These are phyloP conservation scores for Peniophora sp. DNA, from an alignment of 1,284 basidiomycete genomes.

Conservation along the genomic window DNA sequence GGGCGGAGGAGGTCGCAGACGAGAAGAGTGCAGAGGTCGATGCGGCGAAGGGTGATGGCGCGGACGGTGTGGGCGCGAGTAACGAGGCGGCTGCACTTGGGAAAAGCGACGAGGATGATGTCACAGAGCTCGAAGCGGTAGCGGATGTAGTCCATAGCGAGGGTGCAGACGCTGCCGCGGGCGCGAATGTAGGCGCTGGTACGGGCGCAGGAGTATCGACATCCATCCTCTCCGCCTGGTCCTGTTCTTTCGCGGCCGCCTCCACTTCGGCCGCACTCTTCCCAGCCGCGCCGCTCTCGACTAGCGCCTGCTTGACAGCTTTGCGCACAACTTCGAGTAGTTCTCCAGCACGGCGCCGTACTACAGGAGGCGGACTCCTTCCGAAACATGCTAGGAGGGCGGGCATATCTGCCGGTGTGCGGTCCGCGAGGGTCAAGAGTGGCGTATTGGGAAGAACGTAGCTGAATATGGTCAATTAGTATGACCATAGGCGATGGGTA, in stretches of 20 bases:
- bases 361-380: constrained; percentile 44
- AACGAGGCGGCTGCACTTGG: too few relatives aligned
- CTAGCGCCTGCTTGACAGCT: constrained; percentile 31
- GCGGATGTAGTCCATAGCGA: constrained; percentile 27
- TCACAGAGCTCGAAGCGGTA: neutral
- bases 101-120: neutral
- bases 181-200: neutral
- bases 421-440: constrained; percentile 63
- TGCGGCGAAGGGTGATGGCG: too few relatives aligned
- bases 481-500: constrained; percentile 3
- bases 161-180: constrained; percentile 5
- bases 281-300: constrained; percentile 3
- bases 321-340: constrained; percentile 52
- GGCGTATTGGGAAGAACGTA: constrained; percentile 70
- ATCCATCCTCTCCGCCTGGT: too few relatives aligned
- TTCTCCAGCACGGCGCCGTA: constrained; percentile 53
- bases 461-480: constrained; percentile 24
- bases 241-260: constrained; percentile 1
- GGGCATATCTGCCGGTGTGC: constrained; percentile 53
- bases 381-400: constrained; percentile 48
- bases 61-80: too few relatives aligned
- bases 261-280: neutral
- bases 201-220: neutral
- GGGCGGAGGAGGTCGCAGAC: too few relatives aligned
- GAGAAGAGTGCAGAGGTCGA: too few relatives aligned